phyloP scores from a whole-genome alignment of 129 eudicot genomes.

The Silybum marianum region DNA sequence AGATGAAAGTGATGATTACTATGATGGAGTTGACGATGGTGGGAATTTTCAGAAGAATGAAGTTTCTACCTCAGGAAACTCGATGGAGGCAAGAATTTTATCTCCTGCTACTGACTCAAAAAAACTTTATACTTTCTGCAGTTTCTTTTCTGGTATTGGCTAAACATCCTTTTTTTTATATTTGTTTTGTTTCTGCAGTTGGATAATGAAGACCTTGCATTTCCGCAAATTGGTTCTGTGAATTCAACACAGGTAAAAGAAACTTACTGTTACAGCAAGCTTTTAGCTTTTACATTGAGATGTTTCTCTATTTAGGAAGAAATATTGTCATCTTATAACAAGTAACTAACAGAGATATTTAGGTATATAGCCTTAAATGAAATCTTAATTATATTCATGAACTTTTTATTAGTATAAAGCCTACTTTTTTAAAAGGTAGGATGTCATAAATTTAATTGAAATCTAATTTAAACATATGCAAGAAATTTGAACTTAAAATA shows the following conservation, averaged over 20 bases:
- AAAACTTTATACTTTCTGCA: conserved; percentile 4
- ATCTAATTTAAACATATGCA: not conserved
- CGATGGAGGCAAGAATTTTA: conserved; percentile 62
- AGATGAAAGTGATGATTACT: conserved; percentile 41
- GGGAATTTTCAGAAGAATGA: conserved; percentile 35
- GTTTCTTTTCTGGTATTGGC: conserved; percentile 9
- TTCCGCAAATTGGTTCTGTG: conserved; percentile 40
- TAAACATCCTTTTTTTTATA: not conserved
- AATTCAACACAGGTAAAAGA: conserved; percentile 47
- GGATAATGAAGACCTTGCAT: conserved; percentile 45
- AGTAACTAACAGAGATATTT: too few relatives aligned
- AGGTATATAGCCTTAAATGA: too few relatives aligned
- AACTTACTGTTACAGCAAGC: not conserved
- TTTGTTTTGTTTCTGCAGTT: conserved; percentile 43
- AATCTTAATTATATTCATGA: too few relatives aligned
- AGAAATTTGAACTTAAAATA: conserved; percentile 1
- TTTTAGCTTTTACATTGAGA: not conserved
- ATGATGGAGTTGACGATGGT: conserved; percentile 46
- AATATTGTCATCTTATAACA: not conserved
- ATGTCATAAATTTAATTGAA: too few relatives aligned
- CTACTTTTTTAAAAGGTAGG: too few relatives aligned
- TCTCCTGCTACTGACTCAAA: conserved; percentile 5
- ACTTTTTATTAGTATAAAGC: too few relatives aligned
- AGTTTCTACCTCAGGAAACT: conserved; percentile 37
- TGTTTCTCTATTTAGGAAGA: conserved; percentile 2